Evolutionary conservation across 108 stramenopile species (phyloP).

Genomic region (Cyclotella cryptica): DNA sequence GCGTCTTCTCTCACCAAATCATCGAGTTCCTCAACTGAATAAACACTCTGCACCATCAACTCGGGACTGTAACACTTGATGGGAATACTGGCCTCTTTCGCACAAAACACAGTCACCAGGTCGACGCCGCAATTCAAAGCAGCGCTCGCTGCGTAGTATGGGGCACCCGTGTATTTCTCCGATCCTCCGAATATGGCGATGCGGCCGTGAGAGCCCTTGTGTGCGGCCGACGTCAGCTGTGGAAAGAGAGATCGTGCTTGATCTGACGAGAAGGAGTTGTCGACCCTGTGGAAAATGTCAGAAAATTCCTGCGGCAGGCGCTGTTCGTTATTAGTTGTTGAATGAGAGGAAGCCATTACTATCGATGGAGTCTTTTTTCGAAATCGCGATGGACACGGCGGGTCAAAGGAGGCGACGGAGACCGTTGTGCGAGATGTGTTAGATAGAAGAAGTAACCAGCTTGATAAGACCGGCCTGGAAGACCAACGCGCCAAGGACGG

Average conservation of each 20-base stretch:
- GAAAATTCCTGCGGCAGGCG: conserved; percentile 31
- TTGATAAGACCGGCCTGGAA: not conserved
- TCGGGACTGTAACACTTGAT: conserved; percentile 95
- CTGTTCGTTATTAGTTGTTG: not conserved
- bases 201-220: conserved; percentile 95
- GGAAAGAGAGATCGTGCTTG: conserved; percentile 48
- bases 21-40: conserved; percentile 71
- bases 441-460: conserved; percentile 1
- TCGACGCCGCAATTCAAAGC: conserved; percentile 93
- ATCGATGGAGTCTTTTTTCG: not conserved
- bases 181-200: conserved; percentile 96
- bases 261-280: not conserved
- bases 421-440: not conserved
- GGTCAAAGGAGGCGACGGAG: not conserved
- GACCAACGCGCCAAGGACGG: not conserved
- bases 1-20: conserved; percentile 1
- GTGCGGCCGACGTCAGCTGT: conserved; percentile 57
- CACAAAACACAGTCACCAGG: conserved; percentile 93
- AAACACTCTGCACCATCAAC: conserved; percentile 91
- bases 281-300: conserved; percentile 15
- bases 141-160: conserved; percentile 95
- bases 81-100: conserved; percentile 89
- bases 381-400: not conserved
- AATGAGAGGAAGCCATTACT: too few species aligned
- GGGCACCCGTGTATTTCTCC: conserved; percentile 96